These are phyloP conservation scores for Fusarium robinianum DNA, from an alignment of 2,329 filamentous ascomycete genomes.

Conservation along the genomic window DNA sequence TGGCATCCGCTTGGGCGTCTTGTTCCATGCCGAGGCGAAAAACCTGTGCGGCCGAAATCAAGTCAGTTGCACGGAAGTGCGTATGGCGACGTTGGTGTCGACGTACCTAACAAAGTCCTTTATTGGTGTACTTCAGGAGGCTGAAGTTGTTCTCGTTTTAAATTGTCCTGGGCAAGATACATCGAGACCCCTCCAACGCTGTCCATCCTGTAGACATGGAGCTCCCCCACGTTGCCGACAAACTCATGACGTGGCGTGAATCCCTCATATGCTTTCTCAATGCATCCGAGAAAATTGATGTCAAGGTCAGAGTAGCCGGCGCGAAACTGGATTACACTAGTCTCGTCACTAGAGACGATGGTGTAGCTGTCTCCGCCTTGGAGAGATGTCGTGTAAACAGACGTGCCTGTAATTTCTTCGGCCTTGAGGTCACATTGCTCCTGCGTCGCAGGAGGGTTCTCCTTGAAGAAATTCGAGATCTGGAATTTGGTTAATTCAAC, in stretches of 20 bases:
- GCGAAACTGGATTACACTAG: conserved; percentile 9
- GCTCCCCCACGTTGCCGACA: conserved; percentile 4
- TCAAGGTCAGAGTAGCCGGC: conserved; percentile 1
- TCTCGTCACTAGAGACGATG: conserved; percentile 2
- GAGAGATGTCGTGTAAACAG: conserved; percentile 1
- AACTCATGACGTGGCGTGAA: conserved; percentile 6
- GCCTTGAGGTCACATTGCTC: conserved; percentile 1
- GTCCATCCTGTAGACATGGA: conserved; percentile 7
- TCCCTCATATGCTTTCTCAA: conserved; percentile 4
- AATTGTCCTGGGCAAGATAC: conserved; percentile 1
- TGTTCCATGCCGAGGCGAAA: conserved; percentile 19
- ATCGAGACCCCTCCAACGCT: conserved; percentile 2
- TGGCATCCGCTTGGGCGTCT: conserved; percentile 5
- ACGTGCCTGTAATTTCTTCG: background rate
- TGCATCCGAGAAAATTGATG: conserved; percentile 1
- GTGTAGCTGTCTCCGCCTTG: conserved; percentile 11
- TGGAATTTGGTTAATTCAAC: background rate
- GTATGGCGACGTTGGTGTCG: background rate
- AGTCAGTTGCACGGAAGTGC: background rate
- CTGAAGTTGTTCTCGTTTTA: conserved; percentile 2
- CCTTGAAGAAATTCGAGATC: conserved; percentile 1
- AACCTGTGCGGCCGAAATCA: conserved; percentile 12
- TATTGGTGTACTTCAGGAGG: conserved; percentile 9
- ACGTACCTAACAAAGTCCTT: conserved; percentile 9
- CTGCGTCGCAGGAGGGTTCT: conserved; percentile 1